A percentile compares a stretch with the other conserved stretches of the same genome.
These are phyloP conservation scores for Hyphopichia buzzinii DNA, from an alignment of 1,139 yeast species.

Conservation along the genomic window DNA sequence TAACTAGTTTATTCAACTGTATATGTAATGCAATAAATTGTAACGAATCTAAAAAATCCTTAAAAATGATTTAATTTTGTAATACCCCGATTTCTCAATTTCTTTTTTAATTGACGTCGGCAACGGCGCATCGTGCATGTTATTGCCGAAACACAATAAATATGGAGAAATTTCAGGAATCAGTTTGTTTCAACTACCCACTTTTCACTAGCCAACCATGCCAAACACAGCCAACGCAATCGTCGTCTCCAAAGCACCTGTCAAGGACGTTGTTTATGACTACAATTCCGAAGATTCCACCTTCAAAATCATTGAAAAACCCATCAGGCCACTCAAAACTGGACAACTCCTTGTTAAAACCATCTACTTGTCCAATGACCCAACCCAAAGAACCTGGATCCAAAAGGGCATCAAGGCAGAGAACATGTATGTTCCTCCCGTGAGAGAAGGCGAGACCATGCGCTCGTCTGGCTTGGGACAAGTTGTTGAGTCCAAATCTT, in stretches of 20 bases:
- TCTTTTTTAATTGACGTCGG: too few relatives aligned
- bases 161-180: too few relatives aligned
- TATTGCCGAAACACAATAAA: too few relatives aligned
- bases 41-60: too few relatives aligned
- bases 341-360: slow-evolving; percentile 49
- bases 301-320: slow-evolving; percentile 16
- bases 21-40: too few relatives aligned
- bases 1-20: too few relatives aligned
- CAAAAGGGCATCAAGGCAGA: slow-evolving; percentile 37
- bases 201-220: too few relatives aligned
- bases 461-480: slow-evolving; percentile 51
- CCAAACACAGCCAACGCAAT: slow-evolving; percentile 6
- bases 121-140: too few relatives aligned
- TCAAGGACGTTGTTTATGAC: slow-evolving; percentile 14
- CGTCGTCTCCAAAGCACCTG: slow-evolving; percentile 16
- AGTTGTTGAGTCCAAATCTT: slow-evolving; percentile 43
- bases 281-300: slow-evolving; percentile 19
- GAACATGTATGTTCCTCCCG: slow-evolving; percentile 48
- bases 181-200: too few relatives aligned
- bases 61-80: too few relatives aligned
- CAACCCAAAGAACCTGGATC: slow-evolving; percentile 66
- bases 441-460: slow-evolving; percentile 46
- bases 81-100: too few relatives aligned
- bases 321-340: slow-evolving; percentile 23
- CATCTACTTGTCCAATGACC: slow-evolving; percentile 59